Evolutionary conservation across 306 rosid genomes (phyloP), one percentile per base, ranked within the genome.

Genomic region (Vigna angularis): DNA sequence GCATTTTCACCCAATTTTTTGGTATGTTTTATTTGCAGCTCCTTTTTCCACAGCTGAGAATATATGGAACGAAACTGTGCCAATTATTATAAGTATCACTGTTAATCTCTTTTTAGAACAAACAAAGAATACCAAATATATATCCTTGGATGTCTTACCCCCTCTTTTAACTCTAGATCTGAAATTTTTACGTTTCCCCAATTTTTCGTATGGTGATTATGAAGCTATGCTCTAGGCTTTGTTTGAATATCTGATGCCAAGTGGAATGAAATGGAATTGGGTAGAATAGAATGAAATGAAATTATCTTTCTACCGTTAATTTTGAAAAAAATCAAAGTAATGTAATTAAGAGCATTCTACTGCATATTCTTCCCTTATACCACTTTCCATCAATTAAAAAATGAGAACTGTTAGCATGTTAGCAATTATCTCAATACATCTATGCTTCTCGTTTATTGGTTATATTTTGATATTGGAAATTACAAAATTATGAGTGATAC

Each of bases 1-100:
- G 98, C 77, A 95, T 95, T 81, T 95, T 95, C 90, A 95, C 99
- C 1, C 99, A 91, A 67, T 93, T 95, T 86, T 91, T 89, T 50
- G 99, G 99, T 95, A 87, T 74, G 97, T 75, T 45, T 15, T 74
- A 76, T 83, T 84, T 38, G 12, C 32, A 66, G 24, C 45, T 15
- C 59, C 14, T 62, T 78, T 55, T 73, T 48, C 45, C 50, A 52
- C 40, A 66, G 45, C 58, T 26, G 14, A 24, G 75, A 63, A 67
- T 50, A 56, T 57, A 72, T 24, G 66, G 45, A 70, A 38, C 78
- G 38, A 58, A 58, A 58, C 70, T 81, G 71, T 38, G 10, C 49
- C 17, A 78, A 62, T 18, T 51, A 11, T 82, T 70, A 44, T 52
- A 17, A 18, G 52, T 48, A 51, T 74, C 44, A n/a, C 45, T 24